phyloP scores from a whole-genome alignment of 2,329 filamentous ascomycete genomes.

The Cucurbitaria berberidis region DNA sequence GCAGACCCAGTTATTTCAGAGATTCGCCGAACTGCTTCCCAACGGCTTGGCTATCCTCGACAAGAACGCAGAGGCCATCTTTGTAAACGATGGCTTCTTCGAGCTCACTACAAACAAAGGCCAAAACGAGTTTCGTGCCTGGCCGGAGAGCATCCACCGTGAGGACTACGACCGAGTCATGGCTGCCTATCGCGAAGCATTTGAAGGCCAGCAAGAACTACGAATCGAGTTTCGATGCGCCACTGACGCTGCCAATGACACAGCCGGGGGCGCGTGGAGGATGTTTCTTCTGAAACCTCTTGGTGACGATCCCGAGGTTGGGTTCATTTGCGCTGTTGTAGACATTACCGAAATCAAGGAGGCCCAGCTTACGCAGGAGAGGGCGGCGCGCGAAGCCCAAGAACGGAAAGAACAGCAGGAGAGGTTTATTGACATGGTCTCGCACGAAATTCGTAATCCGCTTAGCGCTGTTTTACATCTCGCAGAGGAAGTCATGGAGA shows the following conservation, averaged over 20 bases:
- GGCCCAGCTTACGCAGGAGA: conserved; percentile 51
- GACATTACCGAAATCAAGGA: conserved; percentile 56
- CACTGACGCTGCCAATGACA: conserved; percentile 37
- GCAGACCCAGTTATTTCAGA: conserved; percentile 52
- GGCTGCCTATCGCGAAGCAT: conserved; percentile 52
- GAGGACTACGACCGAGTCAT: conserved; percentile 55
- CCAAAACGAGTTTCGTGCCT: conserved; percentile 51
- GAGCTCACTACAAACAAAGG: conserved; percentile 52
- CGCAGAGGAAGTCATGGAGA: conserved; percentile 51
- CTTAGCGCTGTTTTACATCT: conserved; percentile 51
- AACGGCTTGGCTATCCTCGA: conserved; percentile 56
- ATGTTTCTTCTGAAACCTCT: conserved; percentile 53
- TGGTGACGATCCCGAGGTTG: conserved; percentile 50
- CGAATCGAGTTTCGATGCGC: conserved; percentile 53
- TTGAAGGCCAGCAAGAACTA: conserved; percentile 46
- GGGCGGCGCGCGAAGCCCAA: conserved; percentile 51
- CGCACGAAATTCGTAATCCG: conserved; percentile 50
- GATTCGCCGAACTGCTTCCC: conserved; percentile 55
- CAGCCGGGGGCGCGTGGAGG: conserved; percentile 45
- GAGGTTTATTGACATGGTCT: conserved; percentile 55
- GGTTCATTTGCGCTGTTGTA: conserved; percentile 55
- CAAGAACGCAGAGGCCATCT: conserved; percentile 52
- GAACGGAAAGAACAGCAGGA: conserved; percentile 56
- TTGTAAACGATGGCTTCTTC: conserved; percentile 56
- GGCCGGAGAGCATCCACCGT: conserved; percentile 55